These are phyloP conservation scores for Cudoniella acicularis DNA, from an alignment of 495 filamentous ascomycete genomes.

Conservation along the genomic window DNA sequence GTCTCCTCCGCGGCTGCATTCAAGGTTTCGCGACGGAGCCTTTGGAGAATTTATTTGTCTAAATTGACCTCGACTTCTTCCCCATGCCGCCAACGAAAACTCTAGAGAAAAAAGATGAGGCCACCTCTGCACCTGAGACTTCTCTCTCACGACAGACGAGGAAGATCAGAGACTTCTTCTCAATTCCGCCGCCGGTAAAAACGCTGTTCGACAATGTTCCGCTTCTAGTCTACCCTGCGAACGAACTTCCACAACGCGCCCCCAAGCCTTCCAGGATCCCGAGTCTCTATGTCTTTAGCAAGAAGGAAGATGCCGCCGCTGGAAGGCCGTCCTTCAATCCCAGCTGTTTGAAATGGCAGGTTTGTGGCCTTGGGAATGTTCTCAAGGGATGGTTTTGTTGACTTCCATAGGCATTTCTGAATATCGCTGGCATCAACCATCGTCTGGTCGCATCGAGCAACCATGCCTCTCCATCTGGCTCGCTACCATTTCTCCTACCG, in stretches of 20 bases:
- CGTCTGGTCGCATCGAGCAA: conserved; percentile 74
- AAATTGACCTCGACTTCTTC: neutral
- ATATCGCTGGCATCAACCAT: conserved; percentile 68
- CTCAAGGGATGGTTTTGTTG: conserved; percentile 1
- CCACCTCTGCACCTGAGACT: neutral
- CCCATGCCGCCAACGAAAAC: conserved; percentile 9
- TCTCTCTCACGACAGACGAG: conserved; percentile 1
- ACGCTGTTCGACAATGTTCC: conserved; percentile 82
- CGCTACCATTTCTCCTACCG: conserved; percentile 83
- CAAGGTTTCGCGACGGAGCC: neutral
- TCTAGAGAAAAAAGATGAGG: conserved; percentile 3
- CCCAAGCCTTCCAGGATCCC: conserved; percentile 50
- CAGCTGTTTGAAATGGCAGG: conserved; percentile 95
- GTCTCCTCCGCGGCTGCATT: neutral
- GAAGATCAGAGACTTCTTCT: conserved; percentile 37
- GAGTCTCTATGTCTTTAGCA: conserved; percentile 75
- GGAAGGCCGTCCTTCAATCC: conserved; percentile 85
- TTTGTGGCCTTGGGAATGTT: conserved; percentile 35
- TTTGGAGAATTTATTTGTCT: neutral
- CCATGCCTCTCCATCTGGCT: conserved; percentile 85
- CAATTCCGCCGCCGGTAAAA: conserved; percentile 73
- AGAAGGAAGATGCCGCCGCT: conserved; percentile 54
- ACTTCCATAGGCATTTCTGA: conserved; percentile 72
- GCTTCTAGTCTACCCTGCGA: conserved; percentile 68
- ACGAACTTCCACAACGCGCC: conserved; percentile 67